Percentiles rank a stretch among this genome's conserved stretches.
These are phyloP conservation scores for Teunomyces aglyptinius DNA, from an alignment of 805 yeast species.

Conservation along the genomic window DNA sequence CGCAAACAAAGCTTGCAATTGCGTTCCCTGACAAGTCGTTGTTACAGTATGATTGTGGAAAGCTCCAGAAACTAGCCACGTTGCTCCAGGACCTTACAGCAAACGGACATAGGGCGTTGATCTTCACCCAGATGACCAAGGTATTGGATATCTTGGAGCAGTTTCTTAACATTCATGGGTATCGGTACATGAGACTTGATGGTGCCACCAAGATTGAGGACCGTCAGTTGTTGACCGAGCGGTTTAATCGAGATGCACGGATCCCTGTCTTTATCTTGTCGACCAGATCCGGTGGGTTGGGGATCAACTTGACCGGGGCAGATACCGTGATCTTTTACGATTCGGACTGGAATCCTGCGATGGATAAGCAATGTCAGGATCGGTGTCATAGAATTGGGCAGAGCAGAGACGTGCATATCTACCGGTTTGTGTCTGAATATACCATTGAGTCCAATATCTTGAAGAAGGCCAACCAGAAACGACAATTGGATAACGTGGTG, in stretches of 20 bases:
- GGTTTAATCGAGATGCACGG: constrained; percentile 81
- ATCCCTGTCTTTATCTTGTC: constrained; percentile 91
- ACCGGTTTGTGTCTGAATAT: constrained; percentile 91
- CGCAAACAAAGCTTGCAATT: constrained; percentile 83
- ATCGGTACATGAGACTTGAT: constrained; percentile 89
- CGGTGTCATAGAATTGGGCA: constrained; percentile 99
- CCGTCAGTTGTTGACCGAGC: constrained; percentile 88
- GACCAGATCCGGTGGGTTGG: constrained; percentile 97
- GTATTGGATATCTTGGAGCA: constrained; percentile 92
- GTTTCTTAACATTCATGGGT: constrained; percentile 91
- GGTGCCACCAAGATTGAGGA: constrained; percentile 98
- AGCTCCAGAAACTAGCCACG: constrained; percentile 78
- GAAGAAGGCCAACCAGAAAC: constrained; percentile 90
- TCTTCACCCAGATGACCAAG: constrained; percentile 97
- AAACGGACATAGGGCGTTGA: constrained; percentile 89
- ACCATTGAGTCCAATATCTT: constrained; percentile 95
- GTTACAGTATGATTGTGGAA: constrained; percentile 95
- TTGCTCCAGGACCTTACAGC: constrained; percentile 74
- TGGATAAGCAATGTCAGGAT: constrained; percentile 99
- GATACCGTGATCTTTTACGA: constrained; percentile 98
- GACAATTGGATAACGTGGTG: constrained; percentile 89
- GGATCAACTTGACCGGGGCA: constrained; percentile 96
- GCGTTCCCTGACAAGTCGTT: constrained; percentile 95
- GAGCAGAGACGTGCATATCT: constrained; percentile 95
- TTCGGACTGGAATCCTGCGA: constrained; percentile 99